Base-by-base conservation (phyloP, 345 rosid genomes). In the Sisymbrium irio region DNA sequence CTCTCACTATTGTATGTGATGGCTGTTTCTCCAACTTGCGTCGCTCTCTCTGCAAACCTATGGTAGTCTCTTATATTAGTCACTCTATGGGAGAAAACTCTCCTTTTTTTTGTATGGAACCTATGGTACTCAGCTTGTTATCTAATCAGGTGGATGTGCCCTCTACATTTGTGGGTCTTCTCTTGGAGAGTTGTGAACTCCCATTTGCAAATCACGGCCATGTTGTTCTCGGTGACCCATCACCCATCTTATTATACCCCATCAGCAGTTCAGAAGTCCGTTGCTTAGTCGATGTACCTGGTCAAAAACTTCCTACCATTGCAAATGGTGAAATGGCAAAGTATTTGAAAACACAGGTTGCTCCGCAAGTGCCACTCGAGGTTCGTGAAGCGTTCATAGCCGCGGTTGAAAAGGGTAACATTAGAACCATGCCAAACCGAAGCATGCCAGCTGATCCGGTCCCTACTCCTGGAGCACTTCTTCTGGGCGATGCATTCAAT, bases 251-350 rank as follows among this genome's bases (percentile, higher is more conserved):
- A n/a, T 69, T 84, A 46, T 89, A 86, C 53, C 83, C 90, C 14
- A 89, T 87, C 35, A 78, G 93, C 60, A 87, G 90, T 67, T 72
- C 73, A 3, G 89, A 91, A 65, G 62, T 87, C 30, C 89, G 93
- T 30, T 89, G 95, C 58, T 72, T 91, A 70, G 93, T 91, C 6
- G 92, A 87, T 73, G 69, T 89, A 11, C 91, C 89, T 0, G 86
- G 88, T 42, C 85, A 80, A 66, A 88, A 83, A 46, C 11, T 88
- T 5, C 94, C 88, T 42, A 88, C 94, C 20, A 75, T 89, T 53
- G 83, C 87, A 5, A 80, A 80, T 13, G 98, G 94, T 2, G 91
- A 86, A 71, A 88, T 92, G 91, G 76, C 88, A 3, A 69, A 69
- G 14, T 92, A 84, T 68, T 59, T 92, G 75, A 92, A 79, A 60